Evolutionary conservation across 805 yeast genomes (phyloP).

Genomic region (Monosporozyma siamensis): DNA sequence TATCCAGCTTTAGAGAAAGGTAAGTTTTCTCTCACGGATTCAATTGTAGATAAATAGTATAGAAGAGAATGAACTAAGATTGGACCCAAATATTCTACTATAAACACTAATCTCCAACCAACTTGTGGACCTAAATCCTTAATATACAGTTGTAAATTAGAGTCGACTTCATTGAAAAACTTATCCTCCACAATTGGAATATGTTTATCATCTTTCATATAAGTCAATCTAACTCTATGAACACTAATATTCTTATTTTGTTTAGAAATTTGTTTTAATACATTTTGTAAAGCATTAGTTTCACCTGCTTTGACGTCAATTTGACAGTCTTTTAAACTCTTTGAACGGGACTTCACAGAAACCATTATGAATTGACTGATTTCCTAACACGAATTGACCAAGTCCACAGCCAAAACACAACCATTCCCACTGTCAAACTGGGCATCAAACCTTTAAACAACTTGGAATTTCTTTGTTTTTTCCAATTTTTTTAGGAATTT

Average conservation of each 20-base stretch:
- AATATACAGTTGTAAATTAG: constrained; percentile 43
- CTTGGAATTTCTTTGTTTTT: no score
- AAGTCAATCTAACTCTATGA: constrained; percentile 50
- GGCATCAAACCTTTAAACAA: no score
- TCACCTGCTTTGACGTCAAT: constrained; percentile 25
- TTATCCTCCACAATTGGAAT: constrained; percentile 21
- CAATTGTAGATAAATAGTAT: constrained; percentile 34
- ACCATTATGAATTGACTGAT: no score
- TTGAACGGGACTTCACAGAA: constrained; percentile 51
- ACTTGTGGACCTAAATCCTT: constrained; percentile 93
- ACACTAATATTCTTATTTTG: constrained; percentile 36
- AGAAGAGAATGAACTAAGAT: constrained; percentile 66
- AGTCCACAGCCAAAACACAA: no score
- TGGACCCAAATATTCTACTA: constrained; percentile 87
- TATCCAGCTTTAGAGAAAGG: constrained; percentile 4
- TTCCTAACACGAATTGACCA: no score
- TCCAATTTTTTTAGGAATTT: no score
- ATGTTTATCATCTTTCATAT: constrained; percentile 27
- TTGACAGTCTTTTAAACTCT: constrained; percentile 41
- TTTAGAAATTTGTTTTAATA: constrained; percentile 36
- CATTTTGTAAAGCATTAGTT: constrained; percentile 36
- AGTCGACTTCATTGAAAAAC: constrained; percentile 24
- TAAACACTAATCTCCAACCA: constrained; percentile 83
- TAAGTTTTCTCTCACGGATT: constrained; percentile 1
- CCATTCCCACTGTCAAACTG: no score